Evolutionary conservation across 2,329 filamentous ascomycete genomes (phyloP).

Genomic region (Coleophoma eucalyptorum): DNA sequence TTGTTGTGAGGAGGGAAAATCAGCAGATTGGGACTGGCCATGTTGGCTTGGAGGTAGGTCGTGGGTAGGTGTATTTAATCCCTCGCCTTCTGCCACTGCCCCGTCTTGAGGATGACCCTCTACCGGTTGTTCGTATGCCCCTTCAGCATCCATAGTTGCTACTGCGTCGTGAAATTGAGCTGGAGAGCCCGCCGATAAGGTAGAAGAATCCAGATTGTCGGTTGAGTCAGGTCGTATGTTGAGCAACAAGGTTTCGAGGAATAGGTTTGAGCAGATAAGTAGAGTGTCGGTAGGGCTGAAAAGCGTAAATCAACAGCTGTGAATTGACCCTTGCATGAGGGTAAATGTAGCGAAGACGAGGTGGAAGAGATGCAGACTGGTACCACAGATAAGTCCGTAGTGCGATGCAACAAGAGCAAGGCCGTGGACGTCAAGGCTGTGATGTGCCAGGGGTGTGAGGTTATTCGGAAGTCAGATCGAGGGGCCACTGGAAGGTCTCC

Average conservation of each 20-base stretch:
- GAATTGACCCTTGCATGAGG: constrained; percentile 12
- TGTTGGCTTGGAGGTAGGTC: constrained; percentile 17
- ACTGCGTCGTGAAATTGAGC: constrained; percentile 50
- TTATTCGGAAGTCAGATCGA: constrained; percentile 18
- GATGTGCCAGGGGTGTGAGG: constrained; percentile 15
- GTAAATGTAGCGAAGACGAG: not conserved
- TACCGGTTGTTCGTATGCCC: constrained; percentile 29
- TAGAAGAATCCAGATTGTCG: constrained; percentile 49
- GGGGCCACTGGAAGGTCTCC: constrained; percentile 9
- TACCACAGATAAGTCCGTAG: not conserved
- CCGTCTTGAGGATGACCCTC: constrained; percentile 20
- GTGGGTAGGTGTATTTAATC: constrained; percentile 25
- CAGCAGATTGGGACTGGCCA: constrained; percentile 27
- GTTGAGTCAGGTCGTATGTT: constrained; percentile 4
- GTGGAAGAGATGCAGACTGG: constrained; percentile 1
- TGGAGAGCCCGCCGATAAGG: constrained; percentile 42
- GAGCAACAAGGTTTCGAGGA: constrained; percentile 8
- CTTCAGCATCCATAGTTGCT: constrained; percentile 45
- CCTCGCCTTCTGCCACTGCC: constrained; percentile 22
- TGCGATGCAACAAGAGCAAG: not conserved
- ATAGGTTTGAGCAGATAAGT: not conserved
- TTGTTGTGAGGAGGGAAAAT: constrained; percentile 23
- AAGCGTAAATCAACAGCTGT: constrained; percentile 15
- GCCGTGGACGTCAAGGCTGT: not conserved
- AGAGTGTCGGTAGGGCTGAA: constrained; percentile 5